Conservation (phyloP, 1,139 yeast genomes). For the Pichia sp. region DNA sequence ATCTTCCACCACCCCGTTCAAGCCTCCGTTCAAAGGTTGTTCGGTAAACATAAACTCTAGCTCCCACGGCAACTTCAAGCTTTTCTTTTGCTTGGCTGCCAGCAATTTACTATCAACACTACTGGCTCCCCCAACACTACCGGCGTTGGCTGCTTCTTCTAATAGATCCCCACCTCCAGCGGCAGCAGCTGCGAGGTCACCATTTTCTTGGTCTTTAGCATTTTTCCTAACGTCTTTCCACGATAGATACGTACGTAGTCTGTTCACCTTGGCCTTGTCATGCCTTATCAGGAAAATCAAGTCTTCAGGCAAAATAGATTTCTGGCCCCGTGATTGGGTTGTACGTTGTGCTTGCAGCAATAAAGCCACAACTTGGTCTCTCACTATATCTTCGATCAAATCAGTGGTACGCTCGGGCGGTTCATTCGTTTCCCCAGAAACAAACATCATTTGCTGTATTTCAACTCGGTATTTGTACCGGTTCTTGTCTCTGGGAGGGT, state of each 20-base stretch:
- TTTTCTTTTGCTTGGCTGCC: constrained; percentile 66
- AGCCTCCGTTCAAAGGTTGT: constrained; percentile 72
- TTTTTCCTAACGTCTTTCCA: constrained; percentile 98
- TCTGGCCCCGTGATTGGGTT: constrained; percentile 77
- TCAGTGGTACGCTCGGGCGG: constrained; percentile 91
- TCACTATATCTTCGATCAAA: constrained; percentile 87
- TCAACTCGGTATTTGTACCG: constrained; percentile 78
- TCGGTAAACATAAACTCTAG: constrained; percentile 88
- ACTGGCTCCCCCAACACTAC: constrained; percentile 36
- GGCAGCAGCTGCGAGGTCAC: constrained; percentile 53
- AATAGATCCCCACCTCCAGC: constrained; percentile 51
- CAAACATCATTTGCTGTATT: constrained; percentile 98
- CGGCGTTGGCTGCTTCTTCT: constrained; percentile 45
- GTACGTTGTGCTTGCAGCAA: constrained; percentile 71
- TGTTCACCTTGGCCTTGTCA: constrained; percentile 89
- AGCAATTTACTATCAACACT: constrained; percentile 52
- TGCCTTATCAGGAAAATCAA: constrained; percentile 88
- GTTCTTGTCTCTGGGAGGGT: constrained; percentile 32
- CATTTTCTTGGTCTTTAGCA: constrained; percentile 91
- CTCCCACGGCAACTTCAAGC: constrained; percentile 93
- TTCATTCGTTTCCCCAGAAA: constrained; percentile 89
- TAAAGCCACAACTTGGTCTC: constrained; percentile 91
- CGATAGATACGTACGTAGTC: constrained; percentile 82
- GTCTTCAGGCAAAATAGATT: constrained; percentile 87
- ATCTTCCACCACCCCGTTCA: constrained; percentile 49